Percentiles rank a stretch among this genome's conserved stretches.
Conservation (phyloP, 2,329 filamentous ascomycete genomes). For the Phialemoniopsis sp. region DNA sequence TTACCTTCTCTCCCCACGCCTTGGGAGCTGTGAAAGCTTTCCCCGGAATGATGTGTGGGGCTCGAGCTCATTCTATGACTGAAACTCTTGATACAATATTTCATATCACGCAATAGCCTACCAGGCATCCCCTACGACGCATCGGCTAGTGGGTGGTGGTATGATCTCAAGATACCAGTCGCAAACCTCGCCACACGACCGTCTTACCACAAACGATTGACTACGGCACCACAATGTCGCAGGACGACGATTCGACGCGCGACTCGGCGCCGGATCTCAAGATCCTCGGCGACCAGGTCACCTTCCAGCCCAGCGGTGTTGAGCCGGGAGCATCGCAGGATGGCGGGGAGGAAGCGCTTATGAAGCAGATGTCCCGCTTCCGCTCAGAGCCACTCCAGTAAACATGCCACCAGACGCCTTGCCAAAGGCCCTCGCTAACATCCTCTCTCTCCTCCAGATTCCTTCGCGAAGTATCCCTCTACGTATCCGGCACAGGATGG, state of each 20-base stretch:
- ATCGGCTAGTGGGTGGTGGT: neutral
- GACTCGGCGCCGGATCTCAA: slow-evolving; percentile 70
- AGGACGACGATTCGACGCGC: slow-evolving; percentile 31
- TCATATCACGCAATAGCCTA: too few species aligned
- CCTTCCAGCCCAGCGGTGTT: slow-evolving; percentile 67
- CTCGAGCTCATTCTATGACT: too few species aligned
- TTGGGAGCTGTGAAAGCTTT: too few species aligned
- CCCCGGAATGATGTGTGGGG: too few species aligned
- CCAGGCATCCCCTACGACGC: neutral
- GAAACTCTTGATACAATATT: too few species aligned
- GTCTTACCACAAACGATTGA: neutral
- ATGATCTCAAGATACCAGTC: too few species aligned
- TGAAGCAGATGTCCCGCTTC: slow-evolving; percentile 85
- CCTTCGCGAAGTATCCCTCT: slow-evolving; percentile 86
- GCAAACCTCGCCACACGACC: neutral
- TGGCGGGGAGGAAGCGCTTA: slow-evolving; percentile 63
- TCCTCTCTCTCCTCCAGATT: slow-evolving; percentile 51
- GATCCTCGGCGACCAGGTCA: slow-evolving; percentile 70
- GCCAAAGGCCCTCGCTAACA: neutral
- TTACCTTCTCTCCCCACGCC: too few species aligned
- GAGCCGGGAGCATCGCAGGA: slow-evolving; percentile 40
- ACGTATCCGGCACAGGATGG: slow-evolving; percentile 93
- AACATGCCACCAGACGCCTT: neutral
- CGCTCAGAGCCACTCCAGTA: slow-evolving; percentile 63
- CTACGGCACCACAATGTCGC: slow-evolving; percentile 7